A percentile compares a stretch with the other conserved stretches of the same genome.
Evolutionary conservation across 768 basidiomycete species (phyloP).

Genomic region (Termitomyces sp.): DNA sequence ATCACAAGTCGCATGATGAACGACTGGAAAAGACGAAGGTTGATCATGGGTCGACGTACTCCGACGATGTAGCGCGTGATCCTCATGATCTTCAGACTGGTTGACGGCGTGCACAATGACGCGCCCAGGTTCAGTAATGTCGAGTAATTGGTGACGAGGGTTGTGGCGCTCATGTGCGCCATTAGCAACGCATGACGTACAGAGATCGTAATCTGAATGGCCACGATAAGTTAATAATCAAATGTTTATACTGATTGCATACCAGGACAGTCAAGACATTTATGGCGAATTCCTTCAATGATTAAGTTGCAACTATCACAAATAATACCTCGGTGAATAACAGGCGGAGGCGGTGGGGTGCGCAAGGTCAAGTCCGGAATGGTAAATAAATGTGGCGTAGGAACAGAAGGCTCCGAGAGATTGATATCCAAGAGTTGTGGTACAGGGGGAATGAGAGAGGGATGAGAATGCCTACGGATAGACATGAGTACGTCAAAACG

Average conservation of each 20-base stretch:
- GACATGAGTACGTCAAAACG: background rate
- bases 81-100: constrained; percentile 32
- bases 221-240: background rate
- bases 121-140: constrained; percentile 60
- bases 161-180: constrained; percentile 52
- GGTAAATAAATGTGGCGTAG: background rate
- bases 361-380: background rate
- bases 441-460: background rate
- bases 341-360: constrained; percentile 21
- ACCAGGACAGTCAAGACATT: constrained; percentile 78
- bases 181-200: constrained; percentile 50
- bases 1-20: constrained; percentile 71
- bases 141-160: constrained; percentile 68
- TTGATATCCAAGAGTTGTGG: background rate
- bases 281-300: constrained; percentile 68
- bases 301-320: constrained; percentile 63
- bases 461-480: background rate
- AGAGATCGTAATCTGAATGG: constrained; percentile 68
- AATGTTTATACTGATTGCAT: constrained; percentile 14
- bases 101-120: constrained; percentile 63
- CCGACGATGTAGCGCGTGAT: background rate
- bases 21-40: constrained; percentile 21
- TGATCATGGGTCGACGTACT: background rate
- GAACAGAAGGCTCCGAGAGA: background rate
- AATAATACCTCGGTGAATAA: constrained; percentile 53